Evolutionary conservation across 129 eudicot genomes (phyloP), one percentile per base, ranked within the genome.

Genomic region (Mikania micrantha): DNA sequence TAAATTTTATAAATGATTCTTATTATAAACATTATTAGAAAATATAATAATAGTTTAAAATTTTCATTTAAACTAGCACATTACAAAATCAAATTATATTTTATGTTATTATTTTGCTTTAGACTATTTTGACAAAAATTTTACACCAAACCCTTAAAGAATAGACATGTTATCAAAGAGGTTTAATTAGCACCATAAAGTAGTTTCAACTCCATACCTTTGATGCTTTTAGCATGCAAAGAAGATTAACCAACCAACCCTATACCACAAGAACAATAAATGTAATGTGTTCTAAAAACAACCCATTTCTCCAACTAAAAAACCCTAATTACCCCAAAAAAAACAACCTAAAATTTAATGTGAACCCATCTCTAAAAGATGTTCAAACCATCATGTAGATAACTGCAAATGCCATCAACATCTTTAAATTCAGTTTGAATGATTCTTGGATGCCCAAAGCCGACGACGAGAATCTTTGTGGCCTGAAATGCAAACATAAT

Each of bases 191-290:
- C 39, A 38, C 58, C 62, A 72, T 47, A 36, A 61, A 45, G 47
- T 21, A 70, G 16, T 36, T 50, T 15, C 52, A 72, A 72, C 34
- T 39, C 66, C 77, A 66, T 67, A 24, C 44, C 56, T 58, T 58
- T 58, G 79, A 67, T 58, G 69, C 79, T 67, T 75, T 75, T 66
- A 75, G 79, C 79, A 75, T 74, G 67, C 79, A 75, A 75, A 57
- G 61, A 66, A 31, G 17, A 67, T 40, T 15, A 56, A 56, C 35
- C 36, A 56, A 56, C 61, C 35, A 17, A 44, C 70, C 66, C 71
- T 60, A 65, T 57, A 62, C 60, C 48, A 57, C 65, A 69, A 45
- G 36, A 76, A 36, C 64, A 60, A 50, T 54, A 28, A 52, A 53
- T 35, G 12, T 1, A 59, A 47, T 68, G 32, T 53, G 29, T 41